Evolutionary conservation across 352 stramenopile species (phyloP).

Genomic region (Pythium dissotocum): DNA sequence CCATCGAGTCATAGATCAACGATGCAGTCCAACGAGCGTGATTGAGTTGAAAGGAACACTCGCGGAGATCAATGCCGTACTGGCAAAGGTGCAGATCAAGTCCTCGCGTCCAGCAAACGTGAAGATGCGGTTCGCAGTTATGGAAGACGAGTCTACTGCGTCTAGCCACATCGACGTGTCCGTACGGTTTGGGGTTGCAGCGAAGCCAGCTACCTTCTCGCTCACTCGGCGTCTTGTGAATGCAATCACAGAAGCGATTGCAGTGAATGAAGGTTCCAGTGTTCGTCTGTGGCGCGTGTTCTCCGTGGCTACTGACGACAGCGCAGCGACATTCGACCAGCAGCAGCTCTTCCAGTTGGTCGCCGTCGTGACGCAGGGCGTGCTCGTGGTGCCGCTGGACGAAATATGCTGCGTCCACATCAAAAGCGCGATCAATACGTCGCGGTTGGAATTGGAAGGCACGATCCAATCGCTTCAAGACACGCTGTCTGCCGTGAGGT

Average conservation of each 20-base stretch:
- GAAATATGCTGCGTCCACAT: constrained; percentile 21
- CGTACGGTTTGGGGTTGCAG: background rate
- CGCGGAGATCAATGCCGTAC: background rate
- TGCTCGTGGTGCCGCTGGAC: constrained; percentile 2
- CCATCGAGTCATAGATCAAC: background rate
- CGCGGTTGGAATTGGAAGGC: constrained; percentile 11
- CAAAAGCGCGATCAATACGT: background rate
- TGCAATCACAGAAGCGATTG: background rate
- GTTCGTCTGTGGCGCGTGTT: constrained; percentile 1
- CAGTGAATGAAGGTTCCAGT: constrained; percentile 6
- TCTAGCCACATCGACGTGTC: background rate
- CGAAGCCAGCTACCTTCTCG: background rate
- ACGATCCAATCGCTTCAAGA: constrained; percentile 8
- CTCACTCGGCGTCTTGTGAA: background rate
- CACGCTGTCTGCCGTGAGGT: constrained; percentile 11
- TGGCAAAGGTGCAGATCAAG: background rate
- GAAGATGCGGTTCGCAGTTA: background rate
- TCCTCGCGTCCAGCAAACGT: background rate
- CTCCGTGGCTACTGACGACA: background rate
- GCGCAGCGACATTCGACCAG: background rate
- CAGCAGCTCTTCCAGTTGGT: constrained; percentile 7
- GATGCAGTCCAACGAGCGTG: background rate
- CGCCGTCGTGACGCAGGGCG: constrained; percentile 3
- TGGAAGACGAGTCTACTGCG: background rate
- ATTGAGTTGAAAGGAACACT: background rate